Percentiles rank a stretch among this genome's conserved stretches.
phyloP scores from a whole-genome alignment of 495 filamentous ascomycete species.

The Penicillium longicatenatum region DNA sequence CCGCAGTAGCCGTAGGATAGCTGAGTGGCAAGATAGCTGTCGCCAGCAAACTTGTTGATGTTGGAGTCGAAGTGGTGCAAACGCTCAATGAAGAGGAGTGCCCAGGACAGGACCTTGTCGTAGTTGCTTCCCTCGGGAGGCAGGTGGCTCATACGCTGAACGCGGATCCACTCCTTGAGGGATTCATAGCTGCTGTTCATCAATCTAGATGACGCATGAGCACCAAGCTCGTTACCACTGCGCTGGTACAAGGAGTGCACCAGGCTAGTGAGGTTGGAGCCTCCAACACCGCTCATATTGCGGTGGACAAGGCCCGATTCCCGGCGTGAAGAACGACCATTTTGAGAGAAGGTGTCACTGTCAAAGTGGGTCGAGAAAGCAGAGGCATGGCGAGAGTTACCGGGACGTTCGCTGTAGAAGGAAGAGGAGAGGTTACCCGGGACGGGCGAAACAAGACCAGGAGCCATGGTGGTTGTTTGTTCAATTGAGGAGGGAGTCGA shows the following conservation, averaged over 20 bases:
- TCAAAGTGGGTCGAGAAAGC: conserved; percentile 24
- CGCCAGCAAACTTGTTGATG: conserved; percentile 35
- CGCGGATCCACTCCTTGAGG: conserved; percentile 32
- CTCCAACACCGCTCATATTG: conserved; percentile 22
- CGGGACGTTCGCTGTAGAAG: conserved; percentile 19
- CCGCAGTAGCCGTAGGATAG: conserved; percentile 41
- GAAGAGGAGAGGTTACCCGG: conserved; percentile 26
- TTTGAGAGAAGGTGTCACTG: conserved; percentile 28
- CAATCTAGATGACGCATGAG: conserved; percentile 13
- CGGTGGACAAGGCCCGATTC: conserved; percentile 21
- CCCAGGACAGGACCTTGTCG: conserved; percentile 41
- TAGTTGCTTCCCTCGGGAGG: conserved; percentile 43
- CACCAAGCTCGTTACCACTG: conserved; percentile 30
- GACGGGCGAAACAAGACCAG: conserved; percentile 23
- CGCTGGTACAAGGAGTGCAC: conserved; percentile 28
- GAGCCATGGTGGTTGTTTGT: conserved; percentile 22
- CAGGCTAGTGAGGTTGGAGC: conserved; percentile 28
- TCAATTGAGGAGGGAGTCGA: conserved; percentile 6
- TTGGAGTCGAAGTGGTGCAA: conserved; percentile 37
- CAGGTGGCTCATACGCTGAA: conserved; percentile 39
- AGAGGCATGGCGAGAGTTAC: conserved; percentile 23
- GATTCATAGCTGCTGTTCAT: conserved; percentile 28
- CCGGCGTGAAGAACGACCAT: conserved; percentile 21
- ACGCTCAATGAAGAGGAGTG: conserved; percentile 29
- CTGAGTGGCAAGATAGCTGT: conserved; percentile 39